A percentile compares a stretch with the other conserved stretches of the same genome.
phyloP scores from a whole-genome alignment of 140 eudicot genomes.

The Senecio squalidus region DNA sequence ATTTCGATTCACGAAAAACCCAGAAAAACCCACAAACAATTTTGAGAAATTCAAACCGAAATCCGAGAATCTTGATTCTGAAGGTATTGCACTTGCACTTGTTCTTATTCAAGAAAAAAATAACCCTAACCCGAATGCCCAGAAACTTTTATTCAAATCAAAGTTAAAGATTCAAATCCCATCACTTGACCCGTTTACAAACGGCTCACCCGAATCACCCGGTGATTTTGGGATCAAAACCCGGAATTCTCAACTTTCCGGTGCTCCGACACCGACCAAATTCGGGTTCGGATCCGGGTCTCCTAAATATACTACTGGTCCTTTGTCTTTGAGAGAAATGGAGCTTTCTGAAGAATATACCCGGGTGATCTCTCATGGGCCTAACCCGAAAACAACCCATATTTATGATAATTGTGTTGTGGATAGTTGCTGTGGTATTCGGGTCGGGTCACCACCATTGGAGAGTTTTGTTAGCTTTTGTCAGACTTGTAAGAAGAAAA shows the following conservation, averaged over 20 bases:
- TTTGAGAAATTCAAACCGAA: conserved; percentile 8
- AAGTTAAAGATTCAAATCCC: conserved; percentile 43
- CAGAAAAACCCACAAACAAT: conserved; percentile 25
- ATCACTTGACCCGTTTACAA: conserved; percentile 23
- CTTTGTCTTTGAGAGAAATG: conserved; percentile 71
- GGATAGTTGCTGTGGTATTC: conserved; percentile 45
- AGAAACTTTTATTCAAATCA: too few relatives aligned
- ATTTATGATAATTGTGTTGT: conserved; percentile 86
- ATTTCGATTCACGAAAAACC: conserved; percentile 37
- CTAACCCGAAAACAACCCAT: conserved; percentile 80
- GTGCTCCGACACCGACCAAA: conserved; percentile 27
- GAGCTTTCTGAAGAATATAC: conserved; percentile 92
- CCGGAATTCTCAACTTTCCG: conserved; percentile 21
- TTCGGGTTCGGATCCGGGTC: conserved; percentile 27
- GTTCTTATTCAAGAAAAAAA: conserved; percentile 27
- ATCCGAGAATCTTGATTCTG: conserved; percentile 20
- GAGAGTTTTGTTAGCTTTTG: conserved; percentile 51
- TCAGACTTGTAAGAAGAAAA: conserved; percentile 60
- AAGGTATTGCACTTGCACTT: conserved; percentile 35
- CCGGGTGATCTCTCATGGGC: conserved; percentile 88
- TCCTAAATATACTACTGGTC: conserved; percentile 15
- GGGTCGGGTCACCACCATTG: conserved; percentile 33
- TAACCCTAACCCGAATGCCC: conserved; percentile 21
- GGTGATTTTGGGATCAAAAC: conserved; percentile 49
- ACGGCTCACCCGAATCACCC: conserved; percentile 30